Conservation (phyloP, 108 stramenopile genomes). For the Thalassiosira profunda region DNA sequence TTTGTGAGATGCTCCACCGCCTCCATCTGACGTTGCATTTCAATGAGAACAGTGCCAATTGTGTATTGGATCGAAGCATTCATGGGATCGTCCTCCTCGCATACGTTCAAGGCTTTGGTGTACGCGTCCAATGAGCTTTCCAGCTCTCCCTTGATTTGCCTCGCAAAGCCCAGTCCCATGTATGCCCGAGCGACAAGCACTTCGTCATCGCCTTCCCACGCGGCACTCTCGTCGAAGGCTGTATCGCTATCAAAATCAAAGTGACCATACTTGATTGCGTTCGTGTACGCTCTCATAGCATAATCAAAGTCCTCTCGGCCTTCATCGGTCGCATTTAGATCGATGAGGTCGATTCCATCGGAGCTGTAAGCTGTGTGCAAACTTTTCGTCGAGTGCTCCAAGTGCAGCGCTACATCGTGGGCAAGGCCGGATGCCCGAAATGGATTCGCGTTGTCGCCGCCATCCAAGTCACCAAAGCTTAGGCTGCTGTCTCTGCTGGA, state of each 20-base stretch:
- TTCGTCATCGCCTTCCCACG: slow-evolving; percentile 22
- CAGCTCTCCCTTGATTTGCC: slow-evolving; percentile 38
- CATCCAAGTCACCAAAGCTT: slow-evolving; percentile 14
- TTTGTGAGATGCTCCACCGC: slow-evolving; percentile 35
- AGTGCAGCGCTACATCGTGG: slow-evolving; percentile 15
- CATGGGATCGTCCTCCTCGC: slow-evolving; percentile 26
- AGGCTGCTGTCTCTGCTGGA: slow-evolving; percentile 6
- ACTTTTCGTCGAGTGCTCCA: slow-evolving; percentile 18
- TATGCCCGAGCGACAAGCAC: slow-evolving; percentile 40
- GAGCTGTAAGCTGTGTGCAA: slow-evolving; percentile 8
- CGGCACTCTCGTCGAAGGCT: neutral
- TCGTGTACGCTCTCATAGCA: slow-evolving; percentile 24
- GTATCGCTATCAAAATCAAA: slow-evolving; percentile 12
- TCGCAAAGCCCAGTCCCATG: slow-evolving; percentile 47
- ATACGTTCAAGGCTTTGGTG: slow-evolving; percentile 29
- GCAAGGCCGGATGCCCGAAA: slow-evolving; percentile 20
- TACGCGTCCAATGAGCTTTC: slow-evolving; percentile 41
- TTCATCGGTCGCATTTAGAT: slow-evolving; percentile 20
- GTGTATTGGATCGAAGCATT: slow-evolving; percentile 35
- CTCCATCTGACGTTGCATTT: slow-evolving; percentile 67
- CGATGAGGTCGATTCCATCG: slow-evolving; percentile 32
- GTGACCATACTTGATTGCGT: slow-evolving; percentile 38
- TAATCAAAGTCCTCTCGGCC: slow-evolving; percentile 53
- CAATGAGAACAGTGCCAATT: slow-evolving; percentile 67
- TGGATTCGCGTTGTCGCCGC: too few relatives aligned